Percentiles rank a stretch among this genome's conserved stretches.
Evolutionary conservation across 31 red algal species (phyloP).

Genomic region (Porphyra umbilicalis): DNA sequence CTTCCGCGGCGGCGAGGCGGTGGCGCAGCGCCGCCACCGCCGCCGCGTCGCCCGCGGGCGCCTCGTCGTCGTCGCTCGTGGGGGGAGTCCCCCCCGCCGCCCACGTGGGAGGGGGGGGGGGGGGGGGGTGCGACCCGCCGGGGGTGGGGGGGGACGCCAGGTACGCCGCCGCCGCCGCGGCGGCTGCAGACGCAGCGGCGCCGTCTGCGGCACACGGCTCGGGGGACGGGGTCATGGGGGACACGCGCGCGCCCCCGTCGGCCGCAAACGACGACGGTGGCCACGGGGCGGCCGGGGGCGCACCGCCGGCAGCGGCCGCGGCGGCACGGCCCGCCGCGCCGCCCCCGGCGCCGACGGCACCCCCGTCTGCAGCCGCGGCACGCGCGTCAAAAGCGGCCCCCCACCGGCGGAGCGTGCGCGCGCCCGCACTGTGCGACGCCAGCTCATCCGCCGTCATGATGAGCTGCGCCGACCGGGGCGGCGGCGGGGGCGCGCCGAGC

Average conservation of each 20-base stretch:
- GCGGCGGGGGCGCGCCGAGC: too few relatives aligned
- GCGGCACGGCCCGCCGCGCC: not conserved
- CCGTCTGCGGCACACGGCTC: not conserved
- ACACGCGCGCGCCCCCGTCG: too few relatives aligned
- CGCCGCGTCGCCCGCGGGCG: not conserved
- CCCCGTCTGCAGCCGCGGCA: not conserved
- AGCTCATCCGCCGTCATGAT: not conserved
- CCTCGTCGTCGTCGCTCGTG: not conserved
- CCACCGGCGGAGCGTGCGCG: not conserved
- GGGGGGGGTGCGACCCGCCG: too few relatives aligned
- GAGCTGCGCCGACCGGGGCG: not conserved
- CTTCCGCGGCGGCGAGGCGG: not conserved
- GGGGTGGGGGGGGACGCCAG: too few relatives aligned
- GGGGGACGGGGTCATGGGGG: not conserved
- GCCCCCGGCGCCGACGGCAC: not conserved
- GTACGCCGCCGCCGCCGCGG: not conserved
- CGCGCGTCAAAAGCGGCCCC: not conserved
- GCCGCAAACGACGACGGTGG: too few relatives aligned
- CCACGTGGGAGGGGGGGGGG: too few relatives aligned
- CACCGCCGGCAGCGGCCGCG: too few relatives aligned
- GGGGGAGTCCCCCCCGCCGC: too few relatives aligned
- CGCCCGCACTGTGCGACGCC: not conserved
- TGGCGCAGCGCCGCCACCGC: not conserved
- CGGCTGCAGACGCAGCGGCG: not conserved
- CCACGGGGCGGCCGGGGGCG: too few relatives aligned